A percentile compares a stretch with the other conserved stretches of the same genome.
Evolutionary conservation across 2,329 filamentous ascomycete species (phyloP).

Genomic region (Fusarium sp.): DNA sequence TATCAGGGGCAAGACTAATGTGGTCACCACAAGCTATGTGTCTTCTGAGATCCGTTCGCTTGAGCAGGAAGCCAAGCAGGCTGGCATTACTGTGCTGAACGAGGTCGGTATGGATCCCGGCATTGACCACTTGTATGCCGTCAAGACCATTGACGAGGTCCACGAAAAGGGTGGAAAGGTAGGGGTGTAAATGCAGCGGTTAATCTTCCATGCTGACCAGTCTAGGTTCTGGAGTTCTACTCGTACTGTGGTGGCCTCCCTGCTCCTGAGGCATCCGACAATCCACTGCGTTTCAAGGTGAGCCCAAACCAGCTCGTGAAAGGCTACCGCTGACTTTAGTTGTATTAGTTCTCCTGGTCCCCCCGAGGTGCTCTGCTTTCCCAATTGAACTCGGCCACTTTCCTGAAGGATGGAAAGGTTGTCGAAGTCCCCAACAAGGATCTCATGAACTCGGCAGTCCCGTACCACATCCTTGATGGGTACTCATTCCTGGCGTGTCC

Average conservation of each 20-base stretch:
- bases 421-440: neutral
- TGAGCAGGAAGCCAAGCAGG: neutral
- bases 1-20: neutral
- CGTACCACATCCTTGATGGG: neutral
- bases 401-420: neutral
- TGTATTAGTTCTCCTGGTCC: neutral
- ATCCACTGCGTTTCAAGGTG: neutral
- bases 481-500: neutral
- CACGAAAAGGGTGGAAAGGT: neutral
- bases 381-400: neutral
- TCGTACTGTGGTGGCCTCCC: neutral
- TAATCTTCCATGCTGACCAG: rapidly evolving
- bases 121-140: neutral
- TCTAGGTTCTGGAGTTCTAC: neutral
- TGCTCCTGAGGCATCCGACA: neutral
- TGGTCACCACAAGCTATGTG: neutral
- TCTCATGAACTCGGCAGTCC: neutral
- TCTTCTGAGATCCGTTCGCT: neutral
- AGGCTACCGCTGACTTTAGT: neutral
- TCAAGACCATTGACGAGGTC: neutral
- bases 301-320: neutral
- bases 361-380: neutral
- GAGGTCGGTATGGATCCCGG: neutral
- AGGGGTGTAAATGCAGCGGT: neutral
- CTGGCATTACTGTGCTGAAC: neutral